Percentiles rank a stretch among this genome's conserved stretches.
Conservation (phyloP, 179 eudicot genomes). For the Sideroxylon spinosum region DNA sequence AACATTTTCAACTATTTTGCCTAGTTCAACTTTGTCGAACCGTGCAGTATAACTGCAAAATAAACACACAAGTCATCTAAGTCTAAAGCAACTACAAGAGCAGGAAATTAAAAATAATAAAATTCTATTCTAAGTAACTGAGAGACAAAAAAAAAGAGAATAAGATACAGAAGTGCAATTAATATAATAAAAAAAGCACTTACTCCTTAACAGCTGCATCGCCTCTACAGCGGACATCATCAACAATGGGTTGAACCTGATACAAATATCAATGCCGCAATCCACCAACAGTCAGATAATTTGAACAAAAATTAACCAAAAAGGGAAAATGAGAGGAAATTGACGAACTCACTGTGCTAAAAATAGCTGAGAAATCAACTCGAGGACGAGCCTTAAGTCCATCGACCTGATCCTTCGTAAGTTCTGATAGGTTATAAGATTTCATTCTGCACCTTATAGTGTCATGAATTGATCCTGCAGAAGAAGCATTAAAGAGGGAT, state of each 20-base stretch:
- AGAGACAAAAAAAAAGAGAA: not conserved
- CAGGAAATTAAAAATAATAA: not conserved
- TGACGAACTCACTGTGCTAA: constrained; percentile 20
- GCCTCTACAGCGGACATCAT: constrained; percentile 72
- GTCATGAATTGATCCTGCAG: constrained; percentile 39
- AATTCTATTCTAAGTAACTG: not conserved
- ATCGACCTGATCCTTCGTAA: constrained; percentile 53
- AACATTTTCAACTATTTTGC: constrained; percentile 59
- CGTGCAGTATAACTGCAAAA: constrained; percentile 55
- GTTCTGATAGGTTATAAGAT: constrained; percentile 82
- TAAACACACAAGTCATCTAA: not conserved
- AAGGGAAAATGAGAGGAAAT: not conserved
- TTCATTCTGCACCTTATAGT: constrained; percentile 66
- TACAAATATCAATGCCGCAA: not conserved
- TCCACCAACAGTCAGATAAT: not conserved
- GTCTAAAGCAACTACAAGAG: not conserved
- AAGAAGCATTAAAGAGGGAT: not conserved
- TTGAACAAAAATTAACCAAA: not conserved
- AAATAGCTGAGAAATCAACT: constrained; percentile 81
- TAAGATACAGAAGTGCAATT: not conserved
- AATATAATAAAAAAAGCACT: constrained; percentile 23
- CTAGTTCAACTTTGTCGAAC: constrained; percentile 72
- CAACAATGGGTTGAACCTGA: constrained; percentile 93
- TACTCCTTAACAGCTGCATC: constrained; percentile 95
- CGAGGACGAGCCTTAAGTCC: constrained; percentile 85